phyloP scores from a whole-genome alignment of 2,329 filamentous ascomycete genomes.

The Colletotrichum destructivum region DNA sequence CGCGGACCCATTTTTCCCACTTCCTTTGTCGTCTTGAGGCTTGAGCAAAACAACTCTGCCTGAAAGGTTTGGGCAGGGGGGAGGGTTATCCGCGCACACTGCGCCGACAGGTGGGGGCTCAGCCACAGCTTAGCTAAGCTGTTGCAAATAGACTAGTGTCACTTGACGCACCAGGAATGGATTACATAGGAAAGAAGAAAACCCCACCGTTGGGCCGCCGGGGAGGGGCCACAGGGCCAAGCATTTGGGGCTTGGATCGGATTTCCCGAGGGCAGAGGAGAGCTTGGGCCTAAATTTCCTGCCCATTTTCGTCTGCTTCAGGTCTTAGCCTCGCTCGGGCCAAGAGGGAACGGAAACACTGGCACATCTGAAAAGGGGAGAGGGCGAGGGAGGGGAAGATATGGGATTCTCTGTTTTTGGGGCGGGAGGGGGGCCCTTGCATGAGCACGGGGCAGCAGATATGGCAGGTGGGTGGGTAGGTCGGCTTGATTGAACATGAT shows the following conservation, averaged over 20 bases:
- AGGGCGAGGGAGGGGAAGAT: background rate
- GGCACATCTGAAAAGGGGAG: background rate
- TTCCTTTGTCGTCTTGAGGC: background rate
- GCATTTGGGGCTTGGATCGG: slow-evolving; percentile 3
- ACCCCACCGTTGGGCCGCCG: slow-evolving; percentile 17
- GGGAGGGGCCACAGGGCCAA: background rate
- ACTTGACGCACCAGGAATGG: background rate
- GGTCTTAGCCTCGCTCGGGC: slow-evolving; percentile 13
- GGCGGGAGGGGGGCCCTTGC: slow-evolving; percentile 35
- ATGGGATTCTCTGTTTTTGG: slow-evolving; percentile 28
- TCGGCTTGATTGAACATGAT: slow-evolving; percentile 15
- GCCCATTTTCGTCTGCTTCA: slow-evolving; percentile 20
- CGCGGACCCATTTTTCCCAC: slow-evolving; percentile 31
- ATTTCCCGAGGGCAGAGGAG: slow-evolving; percentile 20
- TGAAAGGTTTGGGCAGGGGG: slow-evolving; percentile 17
- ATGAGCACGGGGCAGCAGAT: slow-evolving; percentile 33
- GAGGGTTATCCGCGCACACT: background rate
- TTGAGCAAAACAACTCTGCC: slow-evolving; percentile 20
- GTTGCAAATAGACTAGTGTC: slow-evolving; percentile 10
- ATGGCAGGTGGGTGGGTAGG: slow-evolving; percentile 29
- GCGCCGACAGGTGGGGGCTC: slow-evolving; percentile 7
- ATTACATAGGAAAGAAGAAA: background rate
- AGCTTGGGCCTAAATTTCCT: slow-evolving; percentile 31
- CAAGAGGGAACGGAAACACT: slow-evolving; percentile 1
- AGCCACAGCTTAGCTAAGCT: slow-evolving; percentile 25